Percentiles rank a stretch among this genome's conserved stretches.
These are phyloP conservation scores for Colletotrichum graminicola DNA, from an alignment of 2,329 filamentous ascomycete species.

Conservation along the genomic window DNA sequence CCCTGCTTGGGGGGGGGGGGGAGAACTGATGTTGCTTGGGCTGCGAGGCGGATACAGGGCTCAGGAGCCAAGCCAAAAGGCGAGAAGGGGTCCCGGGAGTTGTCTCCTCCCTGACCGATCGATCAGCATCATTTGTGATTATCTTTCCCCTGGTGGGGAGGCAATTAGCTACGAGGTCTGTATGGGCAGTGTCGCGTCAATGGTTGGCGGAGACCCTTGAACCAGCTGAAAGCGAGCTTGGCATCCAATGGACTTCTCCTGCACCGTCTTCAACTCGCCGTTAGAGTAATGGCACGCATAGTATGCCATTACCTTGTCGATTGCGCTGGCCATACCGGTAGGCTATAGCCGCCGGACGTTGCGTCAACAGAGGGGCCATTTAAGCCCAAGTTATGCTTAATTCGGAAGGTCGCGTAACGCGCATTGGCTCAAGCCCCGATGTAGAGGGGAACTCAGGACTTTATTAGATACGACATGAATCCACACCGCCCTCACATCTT, in stretches of 20 bases:
- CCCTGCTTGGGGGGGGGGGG: not conserved
- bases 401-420: constrained; percentile 34
- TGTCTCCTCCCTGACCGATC: not conserved
- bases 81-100: constrained; percentile 4
- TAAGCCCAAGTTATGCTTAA: constrained; percentile 35
- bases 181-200: not conserved
- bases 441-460: not conserved
- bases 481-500: constrained; percentile 23
- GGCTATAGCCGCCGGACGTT: constrained; percentile 10
- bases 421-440: constrained; percentile 14
- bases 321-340: no score
- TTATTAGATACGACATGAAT: constrained; percentile 23
- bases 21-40: constrained; percentile 5
- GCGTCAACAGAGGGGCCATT: constrained; percentile 24
- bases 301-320: not conserved
- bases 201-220: not conserved
- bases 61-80: not conserved
- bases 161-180: not conserved
- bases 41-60: not conserved
- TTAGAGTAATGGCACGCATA: not conserved
- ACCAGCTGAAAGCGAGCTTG: not conserved
- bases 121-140: constrained; percentile 14
- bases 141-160: not conserved
- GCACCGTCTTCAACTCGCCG: not conserved
- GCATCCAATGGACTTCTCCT: not conserved